Conservation (phyloP, 768 basidiomycete species). For the Cubamyces lactineus region DNA sequence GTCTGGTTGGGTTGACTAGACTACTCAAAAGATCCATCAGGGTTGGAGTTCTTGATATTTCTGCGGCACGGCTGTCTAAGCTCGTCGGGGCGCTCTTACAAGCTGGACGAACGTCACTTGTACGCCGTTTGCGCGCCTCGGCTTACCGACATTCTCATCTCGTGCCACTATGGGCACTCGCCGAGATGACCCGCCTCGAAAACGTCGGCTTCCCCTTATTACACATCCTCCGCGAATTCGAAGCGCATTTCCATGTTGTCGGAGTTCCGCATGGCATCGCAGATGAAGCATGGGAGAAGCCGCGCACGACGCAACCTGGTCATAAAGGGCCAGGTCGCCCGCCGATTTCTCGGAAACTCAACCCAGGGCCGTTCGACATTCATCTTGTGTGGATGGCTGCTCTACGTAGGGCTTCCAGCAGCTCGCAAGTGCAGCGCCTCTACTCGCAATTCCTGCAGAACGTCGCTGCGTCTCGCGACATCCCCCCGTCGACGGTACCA, state of each 20-base stretch:
- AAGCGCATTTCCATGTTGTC: conserved; percentile 51
- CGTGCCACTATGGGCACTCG: conserved; percentile 31
- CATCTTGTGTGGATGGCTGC: background rate
- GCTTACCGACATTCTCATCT: conserved; percentile 41
- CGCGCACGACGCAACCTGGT: background rate
- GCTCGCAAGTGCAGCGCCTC: background rate
- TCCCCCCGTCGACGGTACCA: background rate
- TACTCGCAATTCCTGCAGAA: conserved; percentile 6
- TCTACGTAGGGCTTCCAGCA: background rate
- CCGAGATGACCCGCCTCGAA: conserved; percentile 32
- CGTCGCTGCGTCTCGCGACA: conserved; percentile 3
- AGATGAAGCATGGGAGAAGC: conserved; percentile 5
- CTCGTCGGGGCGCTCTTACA: conserved; percentile 25
- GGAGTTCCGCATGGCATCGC: conserved; percentile 49
- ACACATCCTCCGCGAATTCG: conserved; percentile 42
- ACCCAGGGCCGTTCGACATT: background rate
- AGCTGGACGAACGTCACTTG: conserved; percentile 62
- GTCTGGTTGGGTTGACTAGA: background rate
- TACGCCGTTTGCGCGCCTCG: conserved; percentile 66
- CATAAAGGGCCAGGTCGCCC: background rate
- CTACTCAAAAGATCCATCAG: background rate
- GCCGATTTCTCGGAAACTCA: background rate
- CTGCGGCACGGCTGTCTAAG: conserved; percentile 13
- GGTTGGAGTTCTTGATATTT: background rate
- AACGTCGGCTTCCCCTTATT: conserved; percentile 5